Conservation (phyloP, 2,329 filamentous ascomycete genomes). For the Pezicula carpinea region DNA sequence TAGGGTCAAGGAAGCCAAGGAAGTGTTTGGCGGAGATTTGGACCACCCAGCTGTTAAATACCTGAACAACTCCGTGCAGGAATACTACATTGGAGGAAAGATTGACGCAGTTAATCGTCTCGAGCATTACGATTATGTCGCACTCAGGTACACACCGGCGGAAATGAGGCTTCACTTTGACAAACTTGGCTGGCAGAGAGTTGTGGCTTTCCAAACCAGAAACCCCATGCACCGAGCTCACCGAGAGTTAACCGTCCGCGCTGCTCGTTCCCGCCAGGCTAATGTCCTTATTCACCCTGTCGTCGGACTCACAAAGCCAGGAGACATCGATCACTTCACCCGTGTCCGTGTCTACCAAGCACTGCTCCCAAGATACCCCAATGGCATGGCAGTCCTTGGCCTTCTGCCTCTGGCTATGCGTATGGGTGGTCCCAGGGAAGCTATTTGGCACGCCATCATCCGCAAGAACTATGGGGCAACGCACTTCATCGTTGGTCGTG, state of each 20-base stretch:
- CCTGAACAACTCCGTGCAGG: slow-evolving; percentile 73
- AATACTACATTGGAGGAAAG: slow-evolving; percentile 94
- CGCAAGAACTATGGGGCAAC: slow-evolving; percentile 99
- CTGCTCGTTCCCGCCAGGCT: slow-evolving; percentile 90
- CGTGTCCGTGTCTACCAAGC: slow-evolving; percentile 98
- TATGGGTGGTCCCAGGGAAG: slow-evolving; percentile 97
- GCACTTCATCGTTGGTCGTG: slow-evolving; percentile 98
- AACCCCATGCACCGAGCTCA: slow-evolving; percentile 99
- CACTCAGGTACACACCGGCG: slow-evolving; percentile 88
- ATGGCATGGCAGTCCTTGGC: slow-evolving; percentile 96
- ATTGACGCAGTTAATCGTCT: slow-evolving; percentile 91
- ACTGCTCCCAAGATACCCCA: slow-evolving; percentile 91
- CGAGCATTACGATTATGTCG: slow-evolving; percentile 99
- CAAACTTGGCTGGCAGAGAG: slow-evolving; percentile 97
- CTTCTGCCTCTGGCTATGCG: slow-evolving; percentile 96
- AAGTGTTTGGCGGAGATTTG: slow-evolving; percentile 90
- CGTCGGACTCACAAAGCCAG: slow-evolving; percentile 96
- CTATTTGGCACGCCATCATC: slow-evolving; percentile 99
- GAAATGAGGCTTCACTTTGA: slow-evolving; percentile 96
- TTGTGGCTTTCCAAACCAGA: slow-evolving; percentile 98
- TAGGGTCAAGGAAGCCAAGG: slow-evolving; percentile 82
- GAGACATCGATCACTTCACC: slow-evolving; percentile 99
- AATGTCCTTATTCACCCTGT: slow-evolving; percentile 99
- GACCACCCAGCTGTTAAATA: slow-evolving; percentile 91
- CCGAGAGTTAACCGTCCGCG: slow-evolving; percentile 94